These are phyloP conservation scores for Mycena rosella DNA, from an alignment of 768 basidiomycete species.

Conservation along the genomic window DNA sequence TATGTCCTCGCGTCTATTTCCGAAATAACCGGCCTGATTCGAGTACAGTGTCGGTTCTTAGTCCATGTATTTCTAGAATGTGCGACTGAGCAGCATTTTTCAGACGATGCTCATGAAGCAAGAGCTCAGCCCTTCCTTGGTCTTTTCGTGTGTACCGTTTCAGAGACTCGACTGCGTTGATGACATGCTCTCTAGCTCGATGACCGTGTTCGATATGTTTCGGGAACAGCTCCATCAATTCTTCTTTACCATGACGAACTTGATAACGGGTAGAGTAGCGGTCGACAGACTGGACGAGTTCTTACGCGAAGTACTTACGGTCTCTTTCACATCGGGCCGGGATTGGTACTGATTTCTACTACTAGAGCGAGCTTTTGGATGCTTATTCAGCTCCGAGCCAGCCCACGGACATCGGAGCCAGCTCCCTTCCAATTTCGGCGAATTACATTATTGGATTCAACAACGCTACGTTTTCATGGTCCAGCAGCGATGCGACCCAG, in stretches of 20 bases:
- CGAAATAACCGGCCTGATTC: slow-evolving; percentile 1
- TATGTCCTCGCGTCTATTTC: slow-evolving; percentile 46
- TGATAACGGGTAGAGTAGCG: slow-evolving; percentile 68
- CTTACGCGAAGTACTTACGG: slow-evolving; percentile 51
- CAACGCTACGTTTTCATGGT: slow-evolving; percentile 70
- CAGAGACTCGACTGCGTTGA: background rate
- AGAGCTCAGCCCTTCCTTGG: slow-evolving; percentile 55
- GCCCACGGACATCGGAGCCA: background rate
- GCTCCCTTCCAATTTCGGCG: slow-evolving; percentile 7
- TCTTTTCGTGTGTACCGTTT: slow-evolving; percentile 45
- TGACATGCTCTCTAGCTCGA: slow-evolving; percentile 48
- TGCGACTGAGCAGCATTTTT: slow-evolving; percentile 6
- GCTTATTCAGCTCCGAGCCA: slow-evolving; percentile 44
- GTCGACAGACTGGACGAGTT: slow-evolving; percentile 64
- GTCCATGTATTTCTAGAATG: background rate
- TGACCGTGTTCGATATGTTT: slow-evolving; percentile 73
- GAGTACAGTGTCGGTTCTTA: slow-evolving; percentile 31
- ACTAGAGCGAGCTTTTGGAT: slow-evolving; percentile 64
- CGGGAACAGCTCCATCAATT: slow-evolving; percentile 62
- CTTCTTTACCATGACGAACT: slow-evolving; percentile 43
- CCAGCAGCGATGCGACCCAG: slow-evolving; percentile 47
- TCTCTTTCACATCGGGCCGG: background rate
- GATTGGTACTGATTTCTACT: background rate
- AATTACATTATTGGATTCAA: slow-evolving; percentile 62
- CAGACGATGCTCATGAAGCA: slow-evolving; percentile 57